Evolutionary conservation across 345 rosid species (phyloP).

Genomic region (Clarkia xantiana): DNA sequence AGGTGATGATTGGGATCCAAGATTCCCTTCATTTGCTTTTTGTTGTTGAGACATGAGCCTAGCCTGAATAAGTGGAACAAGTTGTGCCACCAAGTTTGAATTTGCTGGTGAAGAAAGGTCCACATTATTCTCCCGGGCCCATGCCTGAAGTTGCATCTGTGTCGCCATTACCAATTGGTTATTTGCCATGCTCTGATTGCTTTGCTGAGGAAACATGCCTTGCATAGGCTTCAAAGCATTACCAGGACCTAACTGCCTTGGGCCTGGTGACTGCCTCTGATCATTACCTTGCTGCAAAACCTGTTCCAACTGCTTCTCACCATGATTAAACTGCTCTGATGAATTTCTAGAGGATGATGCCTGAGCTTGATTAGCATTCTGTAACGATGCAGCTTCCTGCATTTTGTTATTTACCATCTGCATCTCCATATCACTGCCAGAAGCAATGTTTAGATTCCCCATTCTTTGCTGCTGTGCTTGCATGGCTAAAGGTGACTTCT

Average conservation of each 20-base stretch:
- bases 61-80: slow-evolving; percentile 67
- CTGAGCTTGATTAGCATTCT: slow-evolving; percentile 38
- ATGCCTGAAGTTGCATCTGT: slow-evolving; percentile 48
- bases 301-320: too few species aligned
- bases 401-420: slow-evolving; percentile 54
- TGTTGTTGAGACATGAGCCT: slow-evolving; percentile 63
- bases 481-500: slow-evolving; percentile 40
- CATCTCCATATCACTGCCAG: slow-evolving; percentile 56
- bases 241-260: slow-evolving; percentile 46
- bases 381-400: slow-evolving; percentile 29
- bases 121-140: slow-evolving; percentile 78
- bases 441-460: slow-evolving; percentile 42
- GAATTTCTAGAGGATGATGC: slow-evolving; percentile 67
- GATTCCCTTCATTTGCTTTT: slow-evolving; percentile 52
- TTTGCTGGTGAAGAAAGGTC: slow-evolving; percentile 86
- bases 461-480: slow-evolving; percentile 65
- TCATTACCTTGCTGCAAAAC: slow-evolving; percentile 18
- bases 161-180: slow-evolving; percentile 64
- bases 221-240: slow-evolving; percentile 60
- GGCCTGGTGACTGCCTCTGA: slow-evolving; percentile 39
- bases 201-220: slow-evolving; percentile 50
- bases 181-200: slow-evolving; percentile 37
- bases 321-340: too few species aligned
- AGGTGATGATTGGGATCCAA: slow-evolving; percentile 6
- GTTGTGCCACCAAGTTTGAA: slow-evolving; percentile 71